Conservation (phyloP, 257 asterid genomes). For the Echium plantagineum region DNA sequence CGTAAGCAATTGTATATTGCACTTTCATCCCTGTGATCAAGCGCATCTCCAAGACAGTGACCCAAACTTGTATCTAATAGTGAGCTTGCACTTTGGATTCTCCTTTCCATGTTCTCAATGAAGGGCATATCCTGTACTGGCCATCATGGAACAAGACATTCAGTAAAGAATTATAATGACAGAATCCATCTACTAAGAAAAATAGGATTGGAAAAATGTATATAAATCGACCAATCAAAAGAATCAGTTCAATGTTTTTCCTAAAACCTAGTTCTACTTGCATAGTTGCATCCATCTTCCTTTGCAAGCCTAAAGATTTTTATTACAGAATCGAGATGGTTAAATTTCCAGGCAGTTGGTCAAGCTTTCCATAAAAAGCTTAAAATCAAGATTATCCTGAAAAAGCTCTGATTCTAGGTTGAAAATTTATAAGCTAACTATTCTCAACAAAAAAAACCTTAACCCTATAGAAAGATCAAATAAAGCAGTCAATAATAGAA, state of each 20-base stretch:
- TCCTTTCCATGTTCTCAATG: constrained; percentile 91
- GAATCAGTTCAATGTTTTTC: neutral
- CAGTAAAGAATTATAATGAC: constrained; percentile 7
- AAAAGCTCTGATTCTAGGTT: too few species aligned
- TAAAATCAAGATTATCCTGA: too few species aligned
- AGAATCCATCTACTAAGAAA: constrained; percentile 4
- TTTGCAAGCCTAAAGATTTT: too few species aligned
- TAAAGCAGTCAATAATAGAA: too few species aligned
- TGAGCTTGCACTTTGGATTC: constrained; percentile 72
- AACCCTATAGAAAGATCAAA: too few species aligned
- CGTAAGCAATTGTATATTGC: constrained; percentile 89
- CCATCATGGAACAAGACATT: constrained; percentile 26
- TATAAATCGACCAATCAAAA: neutral
- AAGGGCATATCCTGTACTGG: constrained; percentile 92
- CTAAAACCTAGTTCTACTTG: too few species aligned
- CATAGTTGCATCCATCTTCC: too few species aligned
- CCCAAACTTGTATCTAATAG: constrained; percentile 78
- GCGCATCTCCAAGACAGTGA: constrained; percentile 80
- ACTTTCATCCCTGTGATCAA: constrained; percentile 80
- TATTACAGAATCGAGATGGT: too few species aligned
- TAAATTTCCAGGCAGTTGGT: too few species aligned
- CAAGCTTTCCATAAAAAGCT: too few species aligned
- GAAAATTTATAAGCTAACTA: too few species aligned
- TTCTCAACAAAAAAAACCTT: too few species aligned
- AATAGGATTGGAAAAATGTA: neutral